A percentile compares a stretch with the other conserved stretches of the same genome.
phyloP scores from a whole-genome alignment of 2,329 filamentous ascomycete species.

The Fusarium chlamydosporum region DNA sequence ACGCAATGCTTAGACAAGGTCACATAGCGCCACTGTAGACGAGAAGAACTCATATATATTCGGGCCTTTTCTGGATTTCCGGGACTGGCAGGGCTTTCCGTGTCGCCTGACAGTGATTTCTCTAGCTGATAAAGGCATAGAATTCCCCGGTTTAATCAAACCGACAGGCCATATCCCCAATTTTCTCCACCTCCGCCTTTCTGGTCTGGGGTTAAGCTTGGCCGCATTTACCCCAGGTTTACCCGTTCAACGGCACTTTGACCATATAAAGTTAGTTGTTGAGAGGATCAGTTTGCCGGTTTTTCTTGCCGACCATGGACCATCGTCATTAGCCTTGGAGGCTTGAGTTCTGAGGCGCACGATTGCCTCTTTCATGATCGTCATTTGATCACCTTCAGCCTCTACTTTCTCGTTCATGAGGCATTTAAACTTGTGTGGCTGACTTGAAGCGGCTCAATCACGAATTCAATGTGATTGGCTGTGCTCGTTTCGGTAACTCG shows the following conservation, averaged over 20 bases:
- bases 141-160: not conserved
- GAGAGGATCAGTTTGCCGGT: not conserved
- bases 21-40: not conserved
- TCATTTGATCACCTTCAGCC: too few relatives aligned
- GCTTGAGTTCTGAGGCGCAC: too few relatives aligned
- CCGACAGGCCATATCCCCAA: slow-evolving; percentile 14
- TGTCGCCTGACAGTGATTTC: slow-evolving; percentile 4
- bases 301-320: not conserved
- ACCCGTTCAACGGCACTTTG: not conserved
- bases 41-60: not conserved
- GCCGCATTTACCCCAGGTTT: slow-evolving; percentile 17
- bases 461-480: too few relatives aligned
- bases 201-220: slow-evolving; percentile 1
- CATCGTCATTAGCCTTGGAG: too few relatives aligned
- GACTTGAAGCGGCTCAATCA: too few relatives aligned
- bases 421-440: too few relatives aligned
- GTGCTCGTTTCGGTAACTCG: too few relatives aligned
- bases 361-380: too few relatives aligned
- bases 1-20: slow-evolving; percentile 17
- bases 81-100: not conserved
- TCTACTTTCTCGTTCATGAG: too few relatives aligned
- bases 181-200: slow-evolving; percentile 25
- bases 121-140: not conserved
- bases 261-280: slow-evolving; percentile 5
- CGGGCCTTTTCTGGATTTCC: slow-evolving; percentile 21